Base-by-base conservation (phyloP, 1,284 basidiomycete species). In the Sporisorium scitamineum region DNA sequence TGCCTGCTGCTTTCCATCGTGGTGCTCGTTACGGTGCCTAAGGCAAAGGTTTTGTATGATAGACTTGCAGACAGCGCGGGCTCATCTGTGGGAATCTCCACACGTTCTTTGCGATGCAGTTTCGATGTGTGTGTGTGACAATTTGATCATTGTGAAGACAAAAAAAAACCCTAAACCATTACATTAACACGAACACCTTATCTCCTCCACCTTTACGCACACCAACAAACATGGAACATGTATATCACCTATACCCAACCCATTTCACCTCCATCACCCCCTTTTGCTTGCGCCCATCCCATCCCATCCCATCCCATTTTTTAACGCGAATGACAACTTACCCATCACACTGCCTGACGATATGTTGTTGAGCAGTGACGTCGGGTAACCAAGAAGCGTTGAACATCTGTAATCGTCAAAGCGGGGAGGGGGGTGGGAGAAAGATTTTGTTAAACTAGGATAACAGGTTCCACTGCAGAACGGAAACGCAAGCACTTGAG, bases 1-100 rank as follows among this genome's bases (percentile, higher is more conserved):
- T 83, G 16, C 81, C 82, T 3, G 78, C 82, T 18, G 80, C 81
- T 24, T 84, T 80, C 69, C 72, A 81, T 66, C 70, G 80, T 26
- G 82, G 81, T 18, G 80, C 78, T 37, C 66, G 73, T 50, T 84
- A 81, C 61, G 82, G 82, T 18, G 60, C 74, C 16, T 76, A 51
- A 24, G n/a, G n/a, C n/a, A n/a, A n/a, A n/a, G n/a, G n/a, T n/a
- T 48, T 10, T 48, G 47, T 48, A 48, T 27, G 29, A 29, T 48
- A 31, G 7, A 29, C 47, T 29, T 26, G 27, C 48, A 18, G 8
- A 37, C 10, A 26, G 6, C 14, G 11, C 29, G 27, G 22, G 44
- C 13, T 55, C 14, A 26, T 16, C n/a, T 42, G 39, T 16, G 10
- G n/a, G n/a, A 52, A 29, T 48, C 11, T 16, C 26, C 22, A 27